A percentile compares a stretch with the other conserved stretches of the same genome.
These are phyloP conservation scores for Paxillus ammoniavirescens DNA, from an alignment of 768 basidiomycete species.

Conservation along the genomic window DNA sequence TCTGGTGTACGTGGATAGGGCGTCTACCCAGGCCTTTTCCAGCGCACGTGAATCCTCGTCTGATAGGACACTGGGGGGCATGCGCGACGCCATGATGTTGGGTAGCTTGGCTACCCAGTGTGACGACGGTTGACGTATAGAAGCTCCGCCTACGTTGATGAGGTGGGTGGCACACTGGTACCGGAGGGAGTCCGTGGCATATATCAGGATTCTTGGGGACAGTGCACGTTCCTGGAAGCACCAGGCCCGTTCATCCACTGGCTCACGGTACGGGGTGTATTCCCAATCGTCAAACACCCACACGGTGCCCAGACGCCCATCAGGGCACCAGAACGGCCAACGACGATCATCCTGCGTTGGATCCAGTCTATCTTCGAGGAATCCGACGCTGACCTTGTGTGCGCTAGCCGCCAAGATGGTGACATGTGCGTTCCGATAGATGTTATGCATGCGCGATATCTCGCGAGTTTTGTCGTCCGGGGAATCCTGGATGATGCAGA, in stretches of 20 bases:
- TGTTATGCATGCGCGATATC: conserved; percentile 16
- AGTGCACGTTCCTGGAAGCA: conserved; percentile 6
- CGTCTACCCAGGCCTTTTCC: neutral
- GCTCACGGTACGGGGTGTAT: neutral
- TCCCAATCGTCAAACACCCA: neutral
- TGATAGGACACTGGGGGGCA: neutral
- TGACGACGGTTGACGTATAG: neutral
- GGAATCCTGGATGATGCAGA: conserved; percentile 21
- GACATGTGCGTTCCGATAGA: conserved; percentile 12
- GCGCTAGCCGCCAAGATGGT: conserved; percentile 7
- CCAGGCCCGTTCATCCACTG: conserved; percentile 6
- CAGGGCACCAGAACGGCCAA: conserved; percentile 6
- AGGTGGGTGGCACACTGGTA: conserved; percentile 1
- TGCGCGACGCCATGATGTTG: neutral
- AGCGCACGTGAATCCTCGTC: neutral
- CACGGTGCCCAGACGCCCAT: conserved; percentile 2
- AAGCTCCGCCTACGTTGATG: neutral
- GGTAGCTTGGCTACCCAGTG: neutral
- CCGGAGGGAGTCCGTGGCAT: conserved; percentile 1
- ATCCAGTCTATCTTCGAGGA: neutral
- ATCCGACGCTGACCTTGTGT: neutral
- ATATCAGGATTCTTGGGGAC: conserved; percentile 1
- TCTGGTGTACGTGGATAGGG: neutral
- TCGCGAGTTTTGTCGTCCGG: conserved; percentile 18
- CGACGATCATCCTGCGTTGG: neutral